Evolutionary conservation across 2,329 filamentous ascomycete species (phyloP), one percentile per base, ranked within the genome.

Genomic region (Pseudopyrenochaeta lycopersici): DNA sequence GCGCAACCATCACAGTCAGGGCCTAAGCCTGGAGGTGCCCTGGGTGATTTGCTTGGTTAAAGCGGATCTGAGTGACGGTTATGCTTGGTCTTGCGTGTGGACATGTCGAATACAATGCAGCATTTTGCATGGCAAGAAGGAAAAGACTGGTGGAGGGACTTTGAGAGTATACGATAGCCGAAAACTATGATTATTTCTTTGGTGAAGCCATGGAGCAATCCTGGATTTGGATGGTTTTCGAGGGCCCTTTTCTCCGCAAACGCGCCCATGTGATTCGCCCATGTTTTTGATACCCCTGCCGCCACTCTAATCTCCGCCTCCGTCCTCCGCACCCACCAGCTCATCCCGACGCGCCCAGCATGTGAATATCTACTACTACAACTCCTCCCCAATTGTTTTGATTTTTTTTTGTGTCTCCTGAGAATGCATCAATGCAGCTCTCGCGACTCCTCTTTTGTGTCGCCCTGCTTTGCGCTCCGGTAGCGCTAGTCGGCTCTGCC

Each of bases 401-500:
- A n/a, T 48, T 48, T 42, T 51, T 46, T 53, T 38, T 17, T 20
- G 9, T 35, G n/a, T 38, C 54, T 49, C 18, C 36, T 21, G 55
- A 71, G 52, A 58, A 76, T 74, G 72, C 72, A 68, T 78, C 75
- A 66, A 85, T 85, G 83, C 81, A 74, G 68, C 72, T 81, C 72
- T 82, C 78, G 71, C 67, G 64, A 58, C 53, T 82, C 52, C 70
- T 84, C 49, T 75, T 77, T 68, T 69, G 71, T 67, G 61, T 81
- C 57, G 78, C 81, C 70, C 68, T 77, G 68, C 68, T 83, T 58
- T 76, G 88, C 32, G 71, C 90, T 39, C 88, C 91, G 43, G 70
- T 94, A 71, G 88, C 90, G 53, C 67, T 94, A 70, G 77, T 86
- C 60, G 85, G 86, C 69, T 91, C 90, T 46, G 67, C 88, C 62